Conservation (phyloP, 2,329 filamentous ascomycete genomes). For the Arthrocladium fulminans region DNA sequence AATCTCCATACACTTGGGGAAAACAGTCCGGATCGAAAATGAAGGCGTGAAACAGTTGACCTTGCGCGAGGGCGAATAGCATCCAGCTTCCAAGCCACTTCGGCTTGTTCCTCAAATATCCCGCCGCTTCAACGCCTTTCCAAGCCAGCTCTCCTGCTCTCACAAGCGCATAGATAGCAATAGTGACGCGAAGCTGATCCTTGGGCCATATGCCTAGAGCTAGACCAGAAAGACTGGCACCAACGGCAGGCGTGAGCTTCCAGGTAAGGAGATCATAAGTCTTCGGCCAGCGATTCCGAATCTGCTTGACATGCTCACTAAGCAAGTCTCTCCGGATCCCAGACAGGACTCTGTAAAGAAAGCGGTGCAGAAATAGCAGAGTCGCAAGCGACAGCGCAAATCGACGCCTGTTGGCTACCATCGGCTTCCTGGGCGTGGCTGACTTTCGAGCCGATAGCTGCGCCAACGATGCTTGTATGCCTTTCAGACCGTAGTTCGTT, state of each 20-base stretch:
- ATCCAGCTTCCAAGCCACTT: constrained; percentile 83
- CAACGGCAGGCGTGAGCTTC: constrained; percentile 75
- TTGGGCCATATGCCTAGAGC: constrained; percentile 68
- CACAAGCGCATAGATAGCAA: constrained; percentile 74
- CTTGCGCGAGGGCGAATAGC: constrained; percentile 65
- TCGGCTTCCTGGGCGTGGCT: constrained; percentile 30
- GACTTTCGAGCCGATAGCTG: constrained; percentile 10
- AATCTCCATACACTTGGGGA: constrained; percentile 53
- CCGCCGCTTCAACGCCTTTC: constrained; percentile 70
- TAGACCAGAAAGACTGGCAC: constrained; percentile 76
- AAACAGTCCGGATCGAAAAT: constrained; percentile 70
- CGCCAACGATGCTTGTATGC: constrained; percentile 24
- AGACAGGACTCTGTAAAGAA: constrained; percentile 81
- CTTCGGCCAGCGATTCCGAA: constrained; percentile 72
- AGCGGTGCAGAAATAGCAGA: constrained; percentile 50
- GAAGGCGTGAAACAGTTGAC: constrained; percentile 66
- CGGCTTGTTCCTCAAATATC: constrained; percentile 58
- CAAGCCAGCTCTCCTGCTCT: constrained; percentile 78
- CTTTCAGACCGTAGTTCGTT: constrained; percentile 55
- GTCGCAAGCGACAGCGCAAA: constrained; percentile 75
- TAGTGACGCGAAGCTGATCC: constrained; percentile 63
- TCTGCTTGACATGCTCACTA: constrained; percentile 68
- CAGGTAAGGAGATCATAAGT: constrained; percentile 70
- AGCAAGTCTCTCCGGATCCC: constrained; percentile 73
- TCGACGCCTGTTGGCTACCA: constrained; percentile 55